Base-by-base conservation (phyloP, 2,329 filamentous ascomycete genomes). In the Chalara sp. region DNA sequence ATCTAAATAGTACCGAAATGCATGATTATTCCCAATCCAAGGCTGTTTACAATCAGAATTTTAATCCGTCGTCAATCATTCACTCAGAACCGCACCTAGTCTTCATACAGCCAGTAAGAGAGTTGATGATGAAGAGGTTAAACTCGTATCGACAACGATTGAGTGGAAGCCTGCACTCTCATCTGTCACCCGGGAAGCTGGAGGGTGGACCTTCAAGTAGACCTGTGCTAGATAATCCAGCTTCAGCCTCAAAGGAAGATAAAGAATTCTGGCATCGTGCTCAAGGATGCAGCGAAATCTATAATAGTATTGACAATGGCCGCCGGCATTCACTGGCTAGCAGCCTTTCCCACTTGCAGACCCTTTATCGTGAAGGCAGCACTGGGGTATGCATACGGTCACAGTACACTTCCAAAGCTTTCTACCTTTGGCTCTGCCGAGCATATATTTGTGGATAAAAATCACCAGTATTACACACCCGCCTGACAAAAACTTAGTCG, bases 101-200 rank as follows among this genome's bases (percentile, higher is more conserved):
- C 4, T 65, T 61, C 33, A 53, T 65, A 4, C 62, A 65, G 37
- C 62, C 62, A 4, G 62, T 63, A 2, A 59, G 55, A 35, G 61
- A 65, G 37, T 48, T 64, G 6, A 61, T 63, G 3, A 61, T 64
- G 4, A 62, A 59, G 44, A 54, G 57, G 46, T 66, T 61, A 63
- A 53, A 49, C 11, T 56, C 55, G 6, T 51, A 64, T 30, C 46
- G 59, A 44, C 51, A 59, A 10, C 56, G 57, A 21, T 53, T 65
- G 45, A 55, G 60, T n/a, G 56, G 58, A 3, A 61, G 61, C 37
- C 44, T 60, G 32, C 50, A 59, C 33, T 52, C 53, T n/a, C 46
- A 51, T 13, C 40, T 56, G 1, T 51, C 54, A 45, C 49, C 51
- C 8, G n/a, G 21, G 21, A 21, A 21, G 21, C 3, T 21, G 21